These are phyloP conservation scores for Fraxinus sp. DNA, from an alignment of 305 asterid species.

Conservation along the genomic window DNA sequence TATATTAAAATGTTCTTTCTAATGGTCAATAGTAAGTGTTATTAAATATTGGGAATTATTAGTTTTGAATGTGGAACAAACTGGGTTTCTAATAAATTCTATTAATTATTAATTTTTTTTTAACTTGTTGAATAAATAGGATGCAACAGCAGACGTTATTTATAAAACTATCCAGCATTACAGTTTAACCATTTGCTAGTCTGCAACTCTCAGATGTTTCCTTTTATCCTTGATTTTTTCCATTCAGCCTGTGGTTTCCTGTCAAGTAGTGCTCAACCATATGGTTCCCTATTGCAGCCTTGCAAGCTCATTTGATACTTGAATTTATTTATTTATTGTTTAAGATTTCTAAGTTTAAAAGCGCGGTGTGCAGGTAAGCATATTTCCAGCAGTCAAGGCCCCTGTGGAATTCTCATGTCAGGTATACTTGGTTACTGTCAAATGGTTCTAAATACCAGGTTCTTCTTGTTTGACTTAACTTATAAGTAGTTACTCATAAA, in stretches of 20 bases:
- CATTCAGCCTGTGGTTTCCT: not conserved
- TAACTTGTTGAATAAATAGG: not conserved
- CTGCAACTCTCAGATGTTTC: not conserved
- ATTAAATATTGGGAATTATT: not conserved
- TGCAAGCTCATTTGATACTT: not conserved
- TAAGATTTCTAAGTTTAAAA: conserved; percentile 18
- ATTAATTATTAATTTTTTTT: not conserved
- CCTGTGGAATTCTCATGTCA: conserved; percentile 80
- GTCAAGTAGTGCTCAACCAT: conserved; percentile 7
- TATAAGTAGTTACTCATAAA: not conserved
- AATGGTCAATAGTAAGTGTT: not conserved
- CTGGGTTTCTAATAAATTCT: not conserved
- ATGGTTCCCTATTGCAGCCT: not conserved
- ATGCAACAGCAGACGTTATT: not conserved
- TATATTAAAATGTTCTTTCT: not conserved
- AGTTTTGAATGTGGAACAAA: not conserved
- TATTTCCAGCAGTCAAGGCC: conserved; percentile 84
- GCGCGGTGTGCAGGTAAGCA: conserved; percentile 58
- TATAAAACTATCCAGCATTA: not conserved
- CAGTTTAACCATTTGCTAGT: not conserved
- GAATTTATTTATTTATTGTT: not conserved
- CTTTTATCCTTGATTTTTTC: not conserved
- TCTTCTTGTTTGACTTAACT: not conserved
- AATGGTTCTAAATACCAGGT: not conserved
- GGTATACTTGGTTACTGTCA: conserved; percentile 44